phyloP scores from a whole-genome alignment of 805 yeast genomes.

The Barnettozyma californica region DNA sequence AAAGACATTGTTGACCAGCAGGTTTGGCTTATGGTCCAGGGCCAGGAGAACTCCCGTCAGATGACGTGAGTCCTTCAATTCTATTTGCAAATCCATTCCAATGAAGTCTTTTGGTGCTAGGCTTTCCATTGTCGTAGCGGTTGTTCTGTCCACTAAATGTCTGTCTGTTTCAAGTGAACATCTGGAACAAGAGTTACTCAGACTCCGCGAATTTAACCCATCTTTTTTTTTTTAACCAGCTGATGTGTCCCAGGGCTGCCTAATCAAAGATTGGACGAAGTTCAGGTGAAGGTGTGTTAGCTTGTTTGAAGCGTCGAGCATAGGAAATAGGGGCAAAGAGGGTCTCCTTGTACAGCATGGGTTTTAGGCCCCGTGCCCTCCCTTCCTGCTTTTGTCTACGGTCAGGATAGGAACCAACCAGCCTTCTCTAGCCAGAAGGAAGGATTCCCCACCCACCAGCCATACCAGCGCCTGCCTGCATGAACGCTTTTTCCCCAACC shows the following conservation, averaged over 20 bases:
- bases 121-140: background rate
- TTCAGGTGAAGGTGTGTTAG: too few species aligned
- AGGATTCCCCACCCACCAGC: background rate
- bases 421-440: background rate
- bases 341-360: too few species aligned
- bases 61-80: conserved; percentile 16
- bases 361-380: too few species aligned
- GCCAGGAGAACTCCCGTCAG: conserved; percentile 22
- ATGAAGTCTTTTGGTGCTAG: conserved; percentile 16
- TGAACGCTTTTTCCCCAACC: background rate
- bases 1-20: conserved; percentile 18
- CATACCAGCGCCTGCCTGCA: background rate
- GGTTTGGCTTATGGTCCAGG: conserved; percentile 24
- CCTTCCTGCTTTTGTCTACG: too few species aligned
- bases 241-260: background rate
- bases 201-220: background rate
- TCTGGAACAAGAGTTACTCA: background rate
- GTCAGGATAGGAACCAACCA: background rate
- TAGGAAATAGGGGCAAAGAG: background rate
- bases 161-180: too few species aligned
- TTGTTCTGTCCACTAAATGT: too few species aligned
- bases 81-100: conserved; percentile 15
- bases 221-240: too few species aligned
- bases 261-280: background rate
- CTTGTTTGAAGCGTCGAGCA: background rate